Conservation (phyloP, 768 basidiomycete genomes). For the Hydnum rufescens region DNA sequence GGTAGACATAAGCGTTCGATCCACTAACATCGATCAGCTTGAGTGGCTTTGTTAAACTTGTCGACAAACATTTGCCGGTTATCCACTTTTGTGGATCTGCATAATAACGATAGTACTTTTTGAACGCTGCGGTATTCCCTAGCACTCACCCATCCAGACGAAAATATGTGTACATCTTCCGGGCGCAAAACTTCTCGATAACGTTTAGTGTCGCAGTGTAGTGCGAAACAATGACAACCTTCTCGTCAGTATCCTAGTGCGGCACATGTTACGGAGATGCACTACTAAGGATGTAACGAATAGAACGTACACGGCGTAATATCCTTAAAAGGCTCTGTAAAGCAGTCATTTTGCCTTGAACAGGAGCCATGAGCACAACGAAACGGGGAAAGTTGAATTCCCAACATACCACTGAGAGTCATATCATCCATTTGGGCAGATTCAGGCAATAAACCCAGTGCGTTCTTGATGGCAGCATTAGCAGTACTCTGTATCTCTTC, state of each 20-base stretch:
- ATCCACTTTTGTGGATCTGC: constrained; percentile 14
- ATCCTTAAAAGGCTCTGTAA: constrained; percentile 41
- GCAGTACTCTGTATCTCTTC: constrained; percentile 15
- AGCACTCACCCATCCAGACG: constrained; percentile 64
- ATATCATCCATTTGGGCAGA: constrained; percentile 28
- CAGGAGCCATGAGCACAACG: not conserved
- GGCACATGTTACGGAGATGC: not conserved
- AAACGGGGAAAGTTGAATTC: not conserved
- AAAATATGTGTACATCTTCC: constrained; percentile 52
- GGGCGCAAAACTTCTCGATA: constrained; percentile 68
- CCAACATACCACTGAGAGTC: constrained; percentile 48
- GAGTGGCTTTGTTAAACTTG: constrained; percentile 61
- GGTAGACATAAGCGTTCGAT: constrained; percentile 40
- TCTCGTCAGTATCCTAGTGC: constrained; percentile 59
- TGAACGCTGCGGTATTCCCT: not conserved
- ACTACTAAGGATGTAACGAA: not conserved
- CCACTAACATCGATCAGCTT: too few relatives aligned
- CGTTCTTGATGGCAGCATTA: constrained; percentile 23
- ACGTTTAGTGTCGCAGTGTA: constrained; percentile 89
- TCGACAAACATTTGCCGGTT: constrained; percentile 81
- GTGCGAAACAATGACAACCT: constrained; percentile 92
- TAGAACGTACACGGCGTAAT: constrained; percentile 32
- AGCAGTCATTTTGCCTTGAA: constrained; percentile 53
- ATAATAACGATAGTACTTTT: not conserved
- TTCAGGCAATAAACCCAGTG: constrained; percentile 13